Evolutionary conservation across 768 basidiomycete species (phyloP), one percentile per base, ranked within the genome.

Genomic region (Tylopilus sp.): DNA sequence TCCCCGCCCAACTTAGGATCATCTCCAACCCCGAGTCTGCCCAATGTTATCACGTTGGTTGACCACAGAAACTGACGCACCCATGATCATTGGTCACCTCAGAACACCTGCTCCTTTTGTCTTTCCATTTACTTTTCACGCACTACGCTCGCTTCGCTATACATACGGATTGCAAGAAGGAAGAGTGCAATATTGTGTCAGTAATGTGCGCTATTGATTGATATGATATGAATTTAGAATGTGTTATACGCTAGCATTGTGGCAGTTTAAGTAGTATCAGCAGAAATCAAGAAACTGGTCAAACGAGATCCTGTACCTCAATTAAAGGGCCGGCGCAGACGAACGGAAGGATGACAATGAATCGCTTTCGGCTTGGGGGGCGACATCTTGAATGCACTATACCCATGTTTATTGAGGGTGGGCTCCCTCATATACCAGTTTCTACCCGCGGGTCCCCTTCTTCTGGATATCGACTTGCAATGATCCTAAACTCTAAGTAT

Each of bases 171-270:
- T 33, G 15, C 52, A 47, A 46, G 47, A 45, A 22, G 23, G 44
- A 49, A 54, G 36, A 17, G 18, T 21, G 15, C n/a, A 33, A n/a
- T 12, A 21, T 3, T 28, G 21, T 40, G 45, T 21, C n/a, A 5
- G 41, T 17, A 6, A 49, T 3, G 33, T 48, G n/a, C n/a, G 25
- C 33, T 46, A 44, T 47, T 40, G 41, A 15, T 38, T 39, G 40
- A 22, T 44, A 26, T 33, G 30, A 52, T 28, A 28, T 28, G 28
- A 28, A 28, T 28, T 7, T 48, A 39, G 49, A 55, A 47, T 51
- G 41, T 47, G 38, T 51, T 46, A 46, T 48, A 13, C 15, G 15
- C 5, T 17, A 15, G 33, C 33, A 35, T 28, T 28, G 28, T 28
- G 28, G 28, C 28, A 8, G 7, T 28, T 26, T 36, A n/a, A n/a